These are phyloP conservation scores for Nigrospora sphaerica DNA, from an alignment of 2,329 filamentous ascomycete genomes.

Conservation along the genomic window DNA sequence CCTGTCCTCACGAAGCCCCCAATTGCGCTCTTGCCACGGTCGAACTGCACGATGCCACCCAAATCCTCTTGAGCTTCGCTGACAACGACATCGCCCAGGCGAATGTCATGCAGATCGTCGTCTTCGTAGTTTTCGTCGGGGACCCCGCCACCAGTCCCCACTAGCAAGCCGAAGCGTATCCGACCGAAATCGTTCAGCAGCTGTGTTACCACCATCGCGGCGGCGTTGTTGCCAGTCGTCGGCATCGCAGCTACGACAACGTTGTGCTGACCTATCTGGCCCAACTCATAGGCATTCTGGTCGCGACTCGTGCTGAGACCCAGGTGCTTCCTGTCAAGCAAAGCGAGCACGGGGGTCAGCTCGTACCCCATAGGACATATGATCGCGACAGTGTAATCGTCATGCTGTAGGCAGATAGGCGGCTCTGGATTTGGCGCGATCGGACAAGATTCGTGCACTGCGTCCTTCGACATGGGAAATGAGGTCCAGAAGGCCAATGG, in stretches of 20 bases:
- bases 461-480: no score
- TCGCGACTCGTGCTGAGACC: constrained; percentile 18
- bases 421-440: not conserved
- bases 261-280: constrained; percentile 23
- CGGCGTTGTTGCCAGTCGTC: no score
- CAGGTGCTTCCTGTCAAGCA: constrained; percentile 31
- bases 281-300: constrained; percentile 21
- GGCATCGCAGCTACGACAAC: constrained; percentile 24
- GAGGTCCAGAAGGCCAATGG: no score
- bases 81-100: constrained; percentile 18
- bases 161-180: not conserved
- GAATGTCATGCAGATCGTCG: constrained; percentile 10
- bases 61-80: constrained; percentile 1
- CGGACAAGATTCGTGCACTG: no score
- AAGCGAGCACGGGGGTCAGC: constrained; percentile 5
- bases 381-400: constrained; percentile 1
- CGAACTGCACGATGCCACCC: constrained; percentile 5
- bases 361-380: constrained; percentile 1
- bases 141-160: not conserved
- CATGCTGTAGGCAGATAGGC: not conserved
- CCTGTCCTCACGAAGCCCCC: not conserved
- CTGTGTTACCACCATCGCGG: no score
- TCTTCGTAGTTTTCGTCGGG: constrained; percentile 1
- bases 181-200: no score
- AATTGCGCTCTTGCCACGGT: constrained; percentile 5